Evolutionary conservation across 1,284 basidiomycete species (phyloP).

Genomic region (Sphaerobolus stellatus): DNA sequence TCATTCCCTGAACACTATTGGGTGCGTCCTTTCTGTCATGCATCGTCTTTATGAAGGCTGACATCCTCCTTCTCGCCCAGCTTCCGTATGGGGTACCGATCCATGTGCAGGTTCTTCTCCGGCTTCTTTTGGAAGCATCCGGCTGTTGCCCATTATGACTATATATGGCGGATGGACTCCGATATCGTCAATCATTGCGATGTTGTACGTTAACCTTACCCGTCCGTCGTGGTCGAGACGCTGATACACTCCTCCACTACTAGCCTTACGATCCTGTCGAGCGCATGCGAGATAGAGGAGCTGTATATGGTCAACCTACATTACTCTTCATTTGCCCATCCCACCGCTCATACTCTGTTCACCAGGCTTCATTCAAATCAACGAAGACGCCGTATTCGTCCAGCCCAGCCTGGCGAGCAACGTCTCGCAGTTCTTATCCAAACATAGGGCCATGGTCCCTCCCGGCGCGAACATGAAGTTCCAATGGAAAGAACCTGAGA

Average conservation of each 20-base stretch:
- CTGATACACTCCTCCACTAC: not conserved
- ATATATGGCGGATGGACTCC: conserved; percentile 10
- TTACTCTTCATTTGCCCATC: not conserved
- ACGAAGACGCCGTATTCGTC: conserved; percentile 2
- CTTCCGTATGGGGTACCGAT: conserved; percentile 9
- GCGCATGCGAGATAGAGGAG: conserved; percentile 5
- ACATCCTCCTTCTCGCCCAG: not conserved
- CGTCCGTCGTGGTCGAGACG: not conserved
- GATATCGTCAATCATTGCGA: conserved; percentile 12
- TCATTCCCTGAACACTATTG: conserved; percentile 2
- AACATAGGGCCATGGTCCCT: not conserved
- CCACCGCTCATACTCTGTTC: not conserved
- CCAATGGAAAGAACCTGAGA: conserved; percentile 1
- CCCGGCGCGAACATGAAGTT: conserved; percentile 1
- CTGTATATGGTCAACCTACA: conserved; percentile 2
- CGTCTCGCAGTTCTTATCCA: conserved; percentile 3
- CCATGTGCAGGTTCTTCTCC: conserved; percentile 11
- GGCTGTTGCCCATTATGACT: conserved; percentile 8
- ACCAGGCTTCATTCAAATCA: conserved; percentile 6
- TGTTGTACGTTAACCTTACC: not conserved
- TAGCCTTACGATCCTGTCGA: conserved; percentile 11
- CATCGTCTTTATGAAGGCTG: no score
- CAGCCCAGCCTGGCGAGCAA: conserved; percentile 9
- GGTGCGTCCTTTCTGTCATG: not conserved
- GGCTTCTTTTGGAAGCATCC: conserved; percentile 13